Base-by-base conservation (phyloP, 495 filamentous ascomycete genomes). In the Penicillium nucicola region DNA sequence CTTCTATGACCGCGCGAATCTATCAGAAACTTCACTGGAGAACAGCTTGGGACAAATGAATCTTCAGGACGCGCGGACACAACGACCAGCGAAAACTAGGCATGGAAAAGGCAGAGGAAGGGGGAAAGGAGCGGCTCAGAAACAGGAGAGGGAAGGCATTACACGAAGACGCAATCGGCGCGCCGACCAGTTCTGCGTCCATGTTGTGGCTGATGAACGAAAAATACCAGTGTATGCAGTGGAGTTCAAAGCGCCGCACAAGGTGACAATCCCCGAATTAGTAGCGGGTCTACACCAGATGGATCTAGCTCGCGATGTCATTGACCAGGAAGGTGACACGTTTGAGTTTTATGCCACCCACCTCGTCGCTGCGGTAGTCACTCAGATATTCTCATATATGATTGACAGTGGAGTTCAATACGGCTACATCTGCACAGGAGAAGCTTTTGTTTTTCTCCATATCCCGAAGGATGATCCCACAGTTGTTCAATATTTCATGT, bases 321-420 rank as follows among this genome's bases (percentile, higher is more conserved):
- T 47, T 1, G 10, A 20, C 13, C 13, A 47, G 18, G n/a, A 28
- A 7, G 30, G 30, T 9, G 11, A 14, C 33, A 28, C 44, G 20
- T 47, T 22, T 19, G 20, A 37, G 31, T 18, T 35, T 22, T 20
- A 47, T 37, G 33, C 45, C 20, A 38, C 22, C 7, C 1, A 8
- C 22, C 20, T 53, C 17, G 37, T 68, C 1, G 52, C 52, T 0
- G 69, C 68, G 30, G 65, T 73, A 2, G 56, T 77, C 42, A 77
- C 65, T 13, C 73, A 76, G 42, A 48, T 66, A 12, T 77, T 69
- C 52, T 67, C 66, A 8, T 74, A 75, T 42, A 78, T 80, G 70
- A 57, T 75, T 17, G 43, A 56, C 20, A 61, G 52, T 30, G 63
- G 67, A 4, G 47, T 70, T 15, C 54, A 70, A 35, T 75, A 72